These are phyloP conservation scores for Akanthomyces lecanii DNA, from an alignment of 2,329 filamentous ascomycete species.

Conservation along the genomic window DNA sequence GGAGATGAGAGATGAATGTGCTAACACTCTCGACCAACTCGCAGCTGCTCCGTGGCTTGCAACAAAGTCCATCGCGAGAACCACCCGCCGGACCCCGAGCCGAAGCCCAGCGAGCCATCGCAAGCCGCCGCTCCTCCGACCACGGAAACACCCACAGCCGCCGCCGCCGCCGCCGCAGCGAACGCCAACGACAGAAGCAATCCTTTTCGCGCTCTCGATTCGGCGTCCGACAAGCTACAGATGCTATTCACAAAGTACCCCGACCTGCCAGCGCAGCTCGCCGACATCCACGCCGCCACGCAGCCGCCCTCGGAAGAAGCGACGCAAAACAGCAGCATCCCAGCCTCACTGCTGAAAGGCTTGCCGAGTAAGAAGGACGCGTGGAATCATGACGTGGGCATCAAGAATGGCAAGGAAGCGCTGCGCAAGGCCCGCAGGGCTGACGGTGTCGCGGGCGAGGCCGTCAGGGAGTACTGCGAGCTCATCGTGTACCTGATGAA, in stretches of 20 bases:
- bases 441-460: conserved; percentile 53
- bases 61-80: conserved; percentile 49
- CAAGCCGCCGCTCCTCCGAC: conserved; percentile 10
- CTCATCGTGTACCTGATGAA: conserved; percentile 49
- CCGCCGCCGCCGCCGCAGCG: conserved; percentile 15
- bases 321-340: conserved; percentile 31
- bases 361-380: conserved; percentile 32
- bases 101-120: conserved; percentile 21
- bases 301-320: conserved; percentile 40
- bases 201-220: conserved; percentile 49
- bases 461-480: conserved; percentile 56
- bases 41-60: conserved; percentile 57
- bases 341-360: conserved; percentile 17
- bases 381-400: conserved; percentile 57
- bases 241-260: conserved; percentile 52
- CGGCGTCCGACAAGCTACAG: conserved; percentile 43
- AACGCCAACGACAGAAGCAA: conserved; percentile 28
- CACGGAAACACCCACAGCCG: conserved; percentile 12
- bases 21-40: conserved; percentile 16
- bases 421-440: conserved; percentile 48
- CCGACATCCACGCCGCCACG: conserved; percentile 46
- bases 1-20: background rate
- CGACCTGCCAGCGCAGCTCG: conserved; percentile 42
- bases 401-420: conserved; percentile 51
- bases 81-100: conserved; percentile 39